A percentile compares a stretch with the other conserved stretches of the same genome.
phyloP scores from a whole-genome alignment of 2,329 filamentous ascomycete genomes.

The Colletotrichum lupini region DNA sequence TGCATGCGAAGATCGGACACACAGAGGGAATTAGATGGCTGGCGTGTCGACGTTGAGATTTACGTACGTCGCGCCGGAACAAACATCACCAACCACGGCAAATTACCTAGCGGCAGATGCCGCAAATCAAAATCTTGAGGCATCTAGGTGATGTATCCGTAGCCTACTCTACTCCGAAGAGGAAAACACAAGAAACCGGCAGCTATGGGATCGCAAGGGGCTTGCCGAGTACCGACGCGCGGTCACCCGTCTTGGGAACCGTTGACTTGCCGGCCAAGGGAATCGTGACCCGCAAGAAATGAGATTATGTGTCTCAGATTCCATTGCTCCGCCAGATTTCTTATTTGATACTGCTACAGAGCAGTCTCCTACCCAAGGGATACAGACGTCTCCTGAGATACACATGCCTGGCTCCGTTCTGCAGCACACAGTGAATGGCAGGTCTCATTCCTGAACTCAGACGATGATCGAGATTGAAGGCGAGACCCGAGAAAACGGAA shows the following conservation, averaged over 20 bases:
- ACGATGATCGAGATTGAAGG: constrained; percentile 1
- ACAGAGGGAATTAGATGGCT: too few species aligned
- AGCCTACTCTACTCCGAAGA: neutral
- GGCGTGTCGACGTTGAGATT: too few species aligned
- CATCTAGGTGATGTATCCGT: neutral
- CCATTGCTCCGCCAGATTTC: neutral
- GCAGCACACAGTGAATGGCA: neutral
- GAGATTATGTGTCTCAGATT: constrained; percentile 21
- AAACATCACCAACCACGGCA: neutral
- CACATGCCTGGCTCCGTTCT: neutral
- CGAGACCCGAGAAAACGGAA: neutral
- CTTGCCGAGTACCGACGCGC: constrained; percentile 9
- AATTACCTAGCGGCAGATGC: neutral
- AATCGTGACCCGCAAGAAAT: neutral
- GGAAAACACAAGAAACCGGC: neutral
- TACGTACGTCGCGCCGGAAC: too few species aligned
- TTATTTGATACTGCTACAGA: neutral
- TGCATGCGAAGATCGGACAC: too few species aligned
- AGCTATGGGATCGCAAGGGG: neutral
- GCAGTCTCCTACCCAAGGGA: neutral
- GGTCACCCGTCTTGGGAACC: neutral
- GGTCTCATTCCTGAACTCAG: neutral
- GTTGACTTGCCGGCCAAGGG: neutral
- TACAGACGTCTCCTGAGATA: neutral
- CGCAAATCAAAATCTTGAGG: neutral